phyloP scores from a whole-genome alignment of 129 eudicot genomes.

The Pulicaria dysenterica region DNA sequence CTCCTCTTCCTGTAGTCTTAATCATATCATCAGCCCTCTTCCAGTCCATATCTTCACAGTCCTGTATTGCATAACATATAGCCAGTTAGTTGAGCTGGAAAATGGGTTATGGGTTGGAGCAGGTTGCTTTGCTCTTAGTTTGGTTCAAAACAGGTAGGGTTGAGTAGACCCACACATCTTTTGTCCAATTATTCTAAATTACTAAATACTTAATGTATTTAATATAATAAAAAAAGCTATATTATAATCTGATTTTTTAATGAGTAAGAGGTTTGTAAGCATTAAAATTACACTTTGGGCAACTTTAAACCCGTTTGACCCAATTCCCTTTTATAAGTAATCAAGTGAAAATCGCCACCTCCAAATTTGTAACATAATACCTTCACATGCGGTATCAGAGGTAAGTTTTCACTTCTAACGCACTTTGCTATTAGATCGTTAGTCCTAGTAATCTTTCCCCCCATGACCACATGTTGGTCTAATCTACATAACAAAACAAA shows the following conservation, averaged over 20 bases:
- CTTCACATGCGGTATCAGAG: conserved; percentile 44
- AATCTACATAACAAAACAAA: conserved; percentile 51
- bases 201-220: not conserved
- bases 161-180: not conserved
- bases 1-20: conserved; percentile 63
- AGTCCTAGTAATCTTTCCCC: conserved; percentile 24
- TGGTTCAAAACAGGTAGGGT: not conserved
- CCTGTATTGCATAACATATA: conserved; percentile 45
- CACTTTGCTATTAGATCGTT: conserved; percentile 33
- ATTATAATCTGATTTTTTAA: not conserved
- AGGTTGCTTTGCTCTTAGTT: not conserved
- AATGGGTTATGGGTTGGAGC: not conserved
- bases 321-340: not conserved
- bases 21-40: conserved; percentile 59
- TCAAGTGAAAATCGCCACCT: not conserved
- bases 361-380: conserved; percentile 35
- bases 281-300: conserved; percentile 7
- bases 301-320: not conserved
- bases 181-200: not conserved
- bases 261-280: not conserved
- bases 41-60: conserved; percentile 75
- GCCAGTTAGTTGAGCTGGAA: not conserved
- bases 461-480: conserved; percentile 45
- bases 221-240: not conserved
- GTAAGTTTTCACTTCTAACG: conserved; percentile 45